Base-by-base conservation (phyloP, 2,329 filamentous ascomycete genomes). In the Beauveria medogensis region DNA sequence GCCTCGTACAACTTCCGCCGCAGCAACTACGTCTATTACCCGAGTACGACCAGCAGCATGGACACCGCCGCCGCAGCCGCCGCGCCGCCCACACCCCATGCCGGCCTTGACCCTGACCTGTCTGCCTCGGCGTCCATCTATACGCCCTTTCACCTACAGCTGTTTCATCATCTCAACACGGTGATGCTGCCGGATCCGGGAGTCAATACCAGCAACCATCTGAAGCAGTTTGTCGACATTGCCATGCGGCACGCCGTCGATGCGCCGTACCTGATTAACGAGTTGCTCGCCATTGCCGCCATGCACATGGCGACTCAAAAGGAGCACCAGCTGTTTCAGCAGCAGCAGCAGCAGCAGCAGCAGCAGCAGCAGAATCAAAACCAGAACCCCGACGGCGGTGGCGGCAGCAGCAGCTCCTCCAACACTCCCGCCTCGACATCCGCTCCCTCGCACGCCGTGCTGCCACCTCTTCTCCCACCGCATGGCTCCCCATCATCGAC, bases 191-290 rank as follows among this genome's bases (percentile, higher is more conserved):
- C 66, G 22, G 63, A 68, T 53, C 43, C 30, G 3, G 64, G 68
- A 16, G 53, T 67, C 18, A 63, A 64, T 53, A 57, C 58, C n/a
- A 59, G 55, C 20, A 67, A 60, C 22, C 66, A 64, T 51, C 65
- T 63, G 9, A 62, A 67, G 16, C 61, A 64, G 30, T 62, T 74
- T 48, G 44, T 72, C n/a, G 67, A 71, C 40, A 65, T 76, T 34
- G 69, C 69, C 51, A 64, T 75, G 28, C 68, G 65, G 18, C 68
- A 72, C 54, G 71, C 72, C 9, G 63, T 72, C 7, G 65, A 69
- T 34, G 69, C 70, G 3, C 79, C 77, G 1, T 81, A 77, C 59
- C 72, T 80, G 3, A 74, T 81, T 63, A 77, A 81, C 60, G 72
- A 79, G 64, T 52, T 80, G 5, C 72, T 82, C 12, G 79, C 78